Evolutionary conservation across 805 yeast species (phyloP).

Genomic region (Candida succiphila): DNA sequence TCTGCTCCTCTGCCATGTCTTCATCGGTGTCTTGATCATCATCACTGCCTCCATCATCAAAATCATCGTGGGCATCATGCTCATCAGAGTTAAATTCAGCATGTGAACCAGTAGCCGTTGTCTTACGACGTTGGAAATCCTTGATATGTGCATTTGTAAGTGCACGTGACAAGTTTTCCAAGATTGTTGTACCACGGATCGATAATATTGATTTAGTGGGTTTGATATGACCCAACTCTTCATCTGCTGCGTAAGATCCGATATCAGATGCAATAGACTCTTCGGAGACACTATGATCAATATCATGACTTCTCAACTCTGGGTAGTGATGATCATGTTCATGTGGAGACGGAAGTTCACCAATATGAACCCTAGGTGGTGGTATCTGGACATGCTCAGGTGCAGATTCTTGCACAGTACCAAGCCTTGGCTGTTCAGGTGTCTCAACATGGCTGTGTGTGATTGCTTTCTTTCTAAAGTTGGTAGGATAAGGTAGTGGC

Average conservation of each 20-base stretch:
- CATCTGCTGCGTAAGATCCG: not conserved
- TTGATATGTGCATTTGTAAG: slow-evolving; percentile 72
- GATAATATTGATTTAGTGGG: not conserved
- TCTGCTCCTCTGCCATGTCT: slow-evolving; percentile 18
- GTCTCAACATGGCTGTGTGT: not conserved
- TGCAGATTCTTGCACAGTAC: not conserved
- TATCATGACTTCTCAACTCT: not conserved
- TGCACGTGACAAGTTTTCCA: slow-evolving; percentile 39
- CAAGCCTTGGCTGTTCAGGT: not conserved
- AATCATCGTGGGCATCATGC: slow-evolving; percentile 15
- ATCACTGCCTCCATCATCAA: slow-evolving; percentile 5
- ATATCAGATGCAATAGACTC: not conserved
- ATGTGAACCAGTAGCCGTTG: slow-evolving; percentile 13
- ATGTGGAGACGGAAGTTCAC: too few species aligned
- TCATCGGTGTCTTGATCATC: slow-evolving; percentile 13
- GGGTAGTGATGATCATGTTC: not conserved
- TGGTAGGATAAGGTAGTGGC: slow-evolving; percentile 68
- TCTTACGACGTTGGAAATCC: slow-evolving; percentile 68
- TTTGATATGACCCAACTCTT: too few species aligned
- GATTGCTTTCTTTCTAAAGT: slow-evolving; percentile 4
- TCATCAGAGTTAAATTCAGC: slow-evolving; percentile 18
- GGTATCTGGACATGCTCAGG: not conserved
- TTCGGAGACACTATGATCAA: not conserved
- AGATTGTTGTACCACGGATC: slow-evolving; percentile 5
- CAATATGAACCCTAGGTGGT: too few species aligned